phyloP scores from a whole-genome alignment of 2,329 filamentous ascomycete genomes.

The Colletotrichum musae region DNA sequence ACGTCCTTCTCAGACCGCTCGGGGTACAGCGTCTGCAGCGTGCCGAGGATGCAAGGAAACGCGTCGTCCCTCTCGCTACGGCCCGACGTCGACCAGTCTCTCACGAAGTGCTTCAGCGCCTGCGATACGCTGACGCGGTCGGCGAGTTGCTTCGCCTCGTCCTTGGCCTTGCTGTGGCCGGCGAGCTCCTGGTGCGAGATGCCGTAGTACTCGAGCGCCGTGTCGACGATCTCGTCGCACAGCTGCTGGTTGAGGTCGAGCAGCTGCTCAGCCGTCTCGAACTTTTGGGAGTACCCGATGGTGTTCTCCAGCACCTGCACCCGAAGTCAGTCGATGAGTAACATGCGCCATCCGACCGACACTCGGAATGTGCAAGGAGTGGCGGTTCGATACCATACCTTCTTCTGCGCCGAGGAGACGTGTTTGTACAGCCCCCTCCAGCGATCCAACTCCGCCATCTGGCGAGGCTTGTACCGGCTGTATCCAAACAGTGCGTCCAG shows the following conservation, averaged over 20 bases:
- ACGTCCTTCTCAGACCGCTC: conserved; percentile 43
- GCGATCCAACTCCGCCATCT: conserved; percentile 54
- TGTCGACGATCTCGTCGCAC: conserved; percentile 60
- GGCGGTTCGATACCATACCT: conserved; percentile 31
- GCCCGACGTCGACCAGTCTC: conserved; percentile 69
- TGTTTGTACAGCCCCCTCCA: conserved; percentile 54
- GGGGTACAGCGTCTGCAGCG: conserved; percentile 51
- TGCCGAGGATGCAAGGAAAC: conserved; percentile 56
- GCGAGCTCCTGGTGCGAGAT: conserved; percentile 61
- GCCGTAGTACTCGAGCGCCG: conserved; percentile 62
- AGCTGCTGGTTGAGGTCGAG: conserved; percentile 61
- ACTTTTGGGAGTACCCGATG: conserved; percentile 70
- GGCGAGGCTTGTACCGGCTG: conserved; percentile 50
- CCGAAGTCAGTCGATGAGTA: not conserved
- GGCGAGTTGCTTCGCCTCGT: conserved; percentile 53
- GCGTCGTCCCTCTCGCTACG: conserved; percentile 59
- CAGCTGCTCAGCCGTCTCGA: conserved; percentile 58
- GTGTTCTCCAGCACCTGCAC: conserved; percentile 66
- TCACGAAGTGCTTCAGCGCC: conserved; percentile 69
- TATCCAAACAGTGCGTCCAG: conserved; percentile 58
- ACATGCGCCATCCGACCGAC: too few relatives aligned
- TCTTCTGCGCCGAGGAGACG: conserved; percentile 52
- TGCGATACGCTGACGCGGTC: conserved; percentile 66
- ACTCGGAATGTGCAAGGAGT: too few relatives aligned
- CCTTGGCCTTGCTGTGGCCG: conserved; percentile 55